These are phyloP conservation scores for Crithidia expoeki DNA, from an alignment of 208 protist species.

Conservation along the genomic window DNA sequence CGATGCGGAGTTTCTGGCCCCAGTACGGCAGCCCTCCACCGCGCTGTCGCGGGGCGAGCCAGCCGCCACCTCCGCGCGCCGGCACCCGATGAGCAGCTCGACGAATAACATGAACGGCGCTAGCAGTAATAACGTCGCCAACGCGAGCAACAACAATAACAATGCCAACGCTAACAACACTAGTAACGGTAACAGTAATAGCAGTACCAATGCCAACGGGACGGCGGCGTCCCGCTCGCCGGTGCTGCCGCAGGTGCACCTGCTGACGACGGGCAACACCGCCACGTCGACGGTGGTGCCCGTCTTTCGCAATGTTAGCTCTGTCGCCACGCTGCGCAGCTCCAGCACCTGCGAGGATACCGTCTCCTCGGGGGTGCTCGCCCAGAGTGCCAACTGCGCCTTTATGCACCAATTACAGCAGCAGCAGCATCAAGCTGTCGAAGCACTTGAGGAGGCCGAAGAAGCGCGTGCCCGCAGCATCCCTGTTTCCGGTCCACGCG, in stretches of 20 bases:
- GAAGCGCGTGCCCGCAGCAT: constrained; percentile 29
- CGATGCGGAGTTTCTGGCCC: constrained; percentile 25
- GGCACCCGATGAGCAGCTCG: constrained; percentile 13
- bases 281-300: constrained; percentile 8
- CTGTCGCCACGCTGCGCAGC: constrained; percentile 13
- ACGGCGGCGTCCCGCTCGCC: constrained; percentile 9
- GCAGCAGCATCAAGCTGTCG: constrained; percentile 9
- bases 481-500: constrained; percentile 21
- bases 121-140: not conserved
- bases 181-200: not conserved
- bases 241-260: constrained; percentile 19
- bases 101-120: too few relatives aligned
- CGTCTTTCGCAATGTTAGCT: constrained; percentile 13
- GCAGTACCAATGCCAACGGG: not conserved
- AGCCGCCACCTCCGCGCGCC: constrained; percentile 20
- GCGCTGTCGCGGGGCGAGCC: constrained; percentile 20
- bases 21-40: constrained; percentile 17
- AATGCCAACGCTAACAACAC: not conserved
- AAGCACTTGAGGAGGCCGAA: constrained; percentile 7
- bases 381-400: constrained; percentile 3
- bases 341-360: constrained; percentile 18
- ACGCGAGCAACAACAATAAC: not conserved
- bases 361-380: constrained; percentile 8
- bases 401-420: constrained; percentile 9
- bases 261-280: not conserved